Percentiles rank a stretch among this genome's conserved stretches.
These are phyloP conservation scores for Capsicum rhomboideum DNA, from an alignment of 257 asterid species.

Conservation along the genomic window DNA sequence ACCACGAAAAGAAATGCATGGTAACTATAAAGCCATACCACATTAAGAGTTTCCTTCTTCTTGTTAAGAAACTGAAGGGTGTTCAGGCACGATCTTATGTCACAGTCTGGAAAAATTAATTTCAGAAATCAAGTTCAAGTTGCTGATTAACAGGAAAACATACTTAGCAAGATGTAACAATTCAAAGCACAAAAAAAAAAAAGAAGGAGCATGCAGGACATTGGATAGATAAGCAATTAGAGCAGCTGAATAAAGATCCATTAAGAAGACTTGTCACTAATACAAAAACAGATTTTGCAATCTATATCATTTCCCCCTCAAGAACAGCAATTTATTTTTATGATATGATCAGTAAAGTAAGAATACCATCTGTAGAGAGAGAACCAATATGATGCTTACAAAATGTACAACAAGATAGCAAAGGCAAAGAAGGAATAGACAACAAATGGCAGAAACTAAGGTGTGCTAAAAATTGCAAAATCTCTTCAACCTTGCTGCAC, in stretches of 20 bases:
- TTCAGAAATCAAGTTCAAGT: neutral
- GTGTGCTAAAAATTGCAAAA: neutral
- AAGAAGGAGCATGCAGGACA: neutral
- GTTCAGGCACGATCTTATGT: constrained; percentile 90
- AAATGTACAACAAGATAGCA: neutral
- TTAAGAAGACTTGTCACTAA: neutral
- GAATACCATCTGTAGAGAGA: neutral
- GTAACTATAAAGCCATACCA: constrained; percentile 40
- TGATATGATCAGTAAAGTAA: neutral
- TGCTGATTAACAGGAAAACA: neutral
- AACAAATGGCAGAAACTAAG: neutral
- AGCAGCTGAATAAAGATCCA: neutral
- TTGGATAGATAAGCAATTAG: neutral
- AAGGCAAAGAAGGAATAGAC: neutral
- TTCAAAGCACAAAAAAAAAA: neutral
- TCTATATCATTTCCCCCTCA: neutral
- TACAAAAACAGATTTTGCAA: neutral
- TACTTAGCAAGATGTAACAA: neutral
- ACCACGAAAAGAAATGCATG: neutral
- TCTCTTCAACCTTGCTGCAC: neutral
- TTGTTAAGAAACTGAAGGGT: constrained; percentile 93
- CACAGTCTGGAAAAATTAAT: constrained; percentile 51
- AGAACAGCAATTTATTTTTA: neutral
- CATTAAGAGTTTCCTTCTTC: constrained; percentile 66
- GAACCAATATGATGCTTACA: neutral